These are phyloP conservation scores for Talaromyces sp. DNA, from an alignment of 2,329 filamentous ascomycete species.

Conservation along the genomic window DNA sequence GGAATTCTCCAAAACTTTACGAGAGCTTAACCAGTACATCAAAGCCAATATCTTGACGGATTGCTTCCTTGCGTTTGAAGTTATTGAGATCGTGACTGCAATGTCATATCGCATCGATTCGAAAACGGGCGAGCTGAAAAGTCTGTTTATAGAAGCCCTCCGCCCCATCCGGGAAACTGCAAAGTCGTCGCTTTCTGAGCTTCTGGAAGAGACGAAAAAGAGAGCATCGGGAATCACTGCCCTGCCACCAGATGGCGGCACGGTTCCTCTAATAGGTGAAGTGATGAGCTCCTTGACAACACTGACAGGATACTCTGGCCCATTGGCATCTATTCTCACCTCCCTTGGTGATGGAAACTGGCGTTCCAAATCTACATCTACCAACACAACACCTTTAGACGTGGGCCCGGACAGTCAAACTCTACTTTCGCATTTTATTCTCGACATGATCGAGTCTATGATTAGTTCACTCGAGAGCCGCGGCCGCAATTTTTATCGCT, in stretches of 20 bases:
- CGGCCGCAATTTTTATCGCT: slow-evolving; percentile 65
- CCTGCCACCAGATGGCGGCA: slow-evolving; percentile 71
- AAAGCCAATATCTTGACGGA: slow-evolving; percentile 81
- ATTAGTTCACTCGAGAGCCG: slow-evolving; percentile 71
- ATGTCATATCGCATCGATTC: slow-evolving; percentile 75
- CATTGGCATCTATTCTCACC: slow-evolving; percentile 83
- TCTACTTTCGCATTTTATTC: slow-evolving; percentile 83
- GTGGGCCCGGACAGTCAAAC: slow-evolving; percentile 82
- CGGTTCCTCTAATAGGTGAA: slow-evolving; percentile 72
- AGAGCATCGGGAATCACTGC: slow-evolving; percentile 61
- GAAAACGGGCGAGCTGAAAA: slow-evolving; percentile 79
- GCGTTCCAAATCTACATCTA: slow-evolving; percentile 59
- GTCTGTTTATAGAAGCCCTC: slow-evolving; percentile 73
- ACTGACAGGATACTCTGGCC: slow-evolving; percentile 79
- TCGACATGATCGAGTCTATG: slow-evolving; percentile 80
- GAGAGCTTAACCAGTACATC: slow-evolving; percentile 86
- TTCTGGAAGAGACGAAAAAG: slow-evolving; percentile 77
- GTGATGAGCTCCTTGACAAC: slow-evolving; percentile 81
- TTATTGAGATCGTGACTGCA: slow-evolving; percentile 80
- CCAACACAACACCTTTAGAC: slow-evolving; percentile 71
- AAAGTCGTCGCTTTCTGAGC: slow-evolving; percentile 74
- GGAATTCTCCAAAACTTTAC: slow-evolving; percentile 78
- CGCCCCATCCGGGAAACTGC: slow-evolving; percentile 89
- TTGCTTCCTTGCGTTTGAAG: slow-evolving; percentile 91
- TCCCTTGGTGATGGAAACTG: slow-evolving; percentile 92